Base-by-base conservation (phyloP, 1,139 yeast species). In the Geotrichum reessii region DNA sequence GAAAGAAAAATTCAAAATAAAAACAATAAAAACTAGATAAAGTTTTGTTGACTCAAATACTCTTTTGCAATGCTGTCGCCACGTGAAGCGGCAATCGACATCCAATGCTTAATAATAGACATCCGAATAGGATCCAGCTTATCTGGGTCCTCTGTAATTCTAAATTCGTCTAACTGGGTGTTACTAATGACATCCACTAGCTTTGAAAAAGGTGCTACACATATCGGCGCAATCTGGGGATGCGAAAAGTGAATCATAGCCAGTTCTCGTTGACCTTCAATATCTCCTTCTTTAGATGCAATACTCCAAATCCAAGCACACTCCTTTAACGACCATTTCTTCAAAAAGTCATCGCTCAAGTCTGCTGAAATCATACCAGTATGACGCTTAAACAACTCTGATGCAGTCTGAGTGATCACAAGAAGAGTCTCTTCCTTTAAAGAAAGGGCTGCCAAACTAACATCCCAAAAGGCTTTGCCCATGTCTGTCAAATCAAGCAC, bases 391-490 rank as follows among this genome's bases (percentile, higher is more conserved):
- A 73, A 68, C 40, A 73, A 64, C 48, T 74, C 73, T 25, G 67
- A 61, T 1, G 76, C 74, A 5, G 68, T 63, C 37, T 69, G 71
- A 44, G 69, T 70, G 49, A 73, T 63, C 25, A 68, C 60, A 24
- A 63, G 62, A 24, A 73, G 62, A 3, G 68, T 69, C 47, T 71
- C 72, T 47, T 71, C 73, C 57, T 73, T 67, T 49, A 73, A 63
- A 14, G 73, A 68, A 53, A 67, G 60, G 0, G 75, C 75, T 1
- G 75, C 76, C 49, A 71, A 65, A 47, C 73, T 68, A 40, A 73
- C 75, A 53, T 73, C 76, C 71, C 74, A 72, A 57, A 73, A 73
- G 14, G 74, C 72, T 58, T 70, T 70, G 46, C 74, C 74, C 49
- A 65, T 63, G 50, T 70, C 73, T 2, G 71, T 70, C 62, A 66